Conservation (phyloP, 352 stramenopile species). For the Phytophthora uliginosa region DNA sequence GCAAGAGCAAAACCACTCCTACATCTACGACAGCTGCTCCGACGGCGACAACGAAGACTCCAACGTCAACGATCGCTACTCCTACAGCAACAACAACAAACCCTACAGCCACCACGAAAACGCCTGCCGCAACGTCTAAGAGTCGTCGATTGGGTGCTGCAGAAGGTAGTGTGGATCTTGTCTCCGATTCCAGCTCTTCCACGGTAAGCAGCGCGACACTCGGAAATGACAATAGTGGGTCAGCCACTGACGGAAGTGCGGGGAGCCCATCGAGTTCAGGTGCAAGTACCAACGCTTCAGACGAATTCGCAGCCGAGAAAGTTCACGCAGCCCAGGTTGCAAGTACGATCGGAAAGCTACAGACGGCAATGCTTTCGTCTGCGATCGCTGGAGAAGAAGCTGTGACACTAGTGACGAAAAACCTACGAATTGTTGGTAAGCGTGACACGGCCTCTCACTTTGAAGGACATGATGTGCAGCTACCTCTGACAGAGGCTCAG, state of each 20-base stretch:
- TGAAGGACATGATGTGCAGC: slow-evolving; percentile 41
- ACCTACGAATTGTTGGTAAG: slow-evolving; percentile 60
- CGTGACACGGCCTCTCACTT: slow-evolving; percentile 58
- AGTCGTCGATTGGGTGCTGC: slow-evolving; percentile 15
- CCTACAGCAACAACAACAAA: slow-evolving; percentile 6
- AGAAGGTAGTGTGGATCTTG: slow-evolving; percentile 9
- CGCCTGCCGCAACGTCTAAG: slow-evolving; percentile 10
- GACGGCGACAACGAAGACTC: not conserved
- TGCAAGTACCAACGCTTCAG: slow-evolving; percentile 13
- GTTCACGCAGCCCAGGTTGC: slow-evolving; percentile 45
- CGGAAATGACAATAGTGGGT: not conserved
- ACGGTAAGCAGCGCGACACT: not conserved
- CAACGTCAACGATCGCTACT: not conserved
- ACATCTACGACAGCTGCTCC: slow-evolving; percentile 9
- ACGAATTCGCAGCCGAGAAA: slow-evolving; percentile 45
- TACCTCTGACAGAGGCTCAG: slow-evolving; percentile 55
- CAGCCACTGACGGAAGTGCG: not conserved
- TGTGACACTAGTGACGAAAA: slow-evolving; percentile 71
- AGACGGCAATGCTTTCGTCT: slow-evolving; percentile 50
- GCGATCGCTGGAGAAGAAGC: slow-evolving; percentile 59
- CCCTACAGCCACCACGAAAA: slow-evolving; percentile 4
- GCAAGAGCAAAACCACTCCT: slow-evolving; percentile 16
- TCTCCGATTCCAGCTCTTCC: slow-evolving; percentile 8
- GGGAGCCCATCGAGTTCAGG: slow-evolving; percentile 6
- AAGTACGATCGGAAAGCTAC: slow-evolving; percentile 63